Conservation (phyloP, 2,329 filamentous ascomycete genomes). For the Fusarium begoniae region DNA sequence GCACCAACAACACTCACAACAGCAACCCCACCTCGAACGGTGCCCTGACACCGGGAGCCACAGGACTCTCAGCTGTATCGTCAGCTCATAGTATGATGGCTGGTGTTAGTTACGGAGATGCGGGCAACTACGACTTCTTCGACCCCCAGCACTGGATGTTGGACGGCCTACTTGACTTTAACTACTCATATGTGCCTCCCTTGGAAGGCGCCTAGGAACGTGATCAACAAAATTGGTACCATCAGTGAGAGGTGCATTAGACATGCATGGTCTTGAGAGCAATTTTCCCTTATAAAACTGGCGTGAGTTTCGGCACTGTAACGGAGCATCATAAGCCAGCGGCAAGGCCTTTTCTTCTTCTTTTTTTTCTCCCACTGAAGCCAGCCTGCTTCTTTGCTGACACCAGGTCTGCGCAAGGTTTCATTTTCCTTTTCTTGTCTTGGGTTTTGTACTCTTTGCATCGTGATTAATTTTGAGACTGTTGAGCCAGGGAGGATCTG, state of each 20-base stretch:
- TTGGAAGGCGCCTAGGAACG: slow-evolving; percentile 60
- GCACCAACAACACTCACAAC: slow-evolving; percentile 24
- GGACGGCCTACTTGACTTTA: slow-evolving; percentile 84
- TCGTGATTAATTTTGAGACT: slow-evolving; percentile 23
- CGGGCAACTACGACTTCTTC: slow-evolving; percentile 85
- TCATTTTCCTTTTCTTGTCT: neutral
- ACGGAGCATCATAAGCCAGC: slow-evolving; percentile 1
- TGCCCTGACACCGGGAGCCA: slow-evolving; percentile 61
- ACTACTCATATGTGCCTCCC: slow-evolving; percentile 69
- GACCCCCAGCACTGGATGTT: slow-evolving; percentile 95
- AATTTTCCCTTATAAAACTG: neutral
- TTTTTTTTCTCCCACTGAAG: neutral
- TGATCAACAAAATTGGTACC: neutral
- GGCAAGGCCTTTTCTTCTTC: neutral
- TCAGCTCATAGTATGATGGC: slow-evolving; percentile 57
- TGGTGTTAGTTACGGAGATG: slow-evolving; percentile 68
- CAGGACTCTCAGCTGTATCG: slow-evolving; percentile 53
- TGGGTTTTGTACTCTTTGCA: slow-evolving; percentile 11
- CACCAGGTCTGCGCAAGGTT: neutral
- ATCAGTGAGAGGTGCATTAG: neutral
- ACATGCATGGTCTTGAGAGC: neutral
- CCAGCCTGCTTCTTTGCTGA: neutral
- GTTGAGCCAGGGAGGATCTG: slow-evolving; percentile 6
- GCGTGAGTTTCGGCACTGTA: slow-evolving; percentile 11
- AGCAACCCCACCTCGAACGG: slow-evolving; percentile 53